phyloP scores from a whole-genome alignment of 2,329 filamentous ascomycete genomes.

The Fusarium chaquense region DNA sequence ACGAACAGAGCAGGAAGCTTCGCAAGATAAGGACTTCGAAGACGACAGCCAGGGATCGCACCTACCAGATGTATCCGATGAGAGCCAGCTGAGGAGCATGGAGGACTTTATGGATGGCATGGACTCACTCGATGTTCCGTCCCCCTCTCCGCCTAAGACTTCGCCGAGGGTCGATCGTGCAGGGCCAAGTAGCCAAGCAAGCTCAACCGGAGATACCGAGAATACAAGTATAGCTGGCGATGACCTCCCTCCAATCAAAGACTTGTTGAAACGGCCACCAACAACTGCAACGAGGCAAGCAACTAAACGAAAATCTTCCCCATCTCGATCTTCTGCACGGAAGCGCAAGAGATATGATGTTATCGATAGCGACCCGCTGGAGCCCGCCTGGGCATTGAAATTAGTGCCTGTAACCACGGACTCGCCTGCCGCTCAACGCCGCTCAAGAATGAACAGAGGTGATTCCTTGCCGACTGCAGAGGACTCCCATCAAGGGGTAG shows the following conservation, averaged over 20 bases:
- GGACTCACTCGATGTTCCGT: slow-evolving; percentile 42
- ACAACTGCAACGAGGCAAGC: slow-evolving; percentile 25
- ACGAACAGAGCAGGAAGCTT: slow-evolving; percentile 61
- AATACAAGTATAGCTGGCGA: slow-evolving; percentile 54
- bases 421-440: slow-evolving; percentile 44
- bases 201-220: slow-evolving; percentile 53
- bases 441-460: slow-evolving; percentile 34
- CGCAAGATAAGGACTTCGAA: slow-evolving; percentile 64
- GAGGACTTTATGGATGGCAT: slow-evolving; percentile 34
- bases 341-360: slow-evolving; percentile 51
- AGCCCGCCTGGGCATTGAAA: slow-evolving; percentile 42
- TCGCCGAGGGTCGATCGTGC: slow-evolving; percentile 44
- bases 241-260: slow-evolving; percentile 55
- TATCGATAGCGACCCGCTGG: slow-evolving; percentile 50
- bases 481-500: neutral
- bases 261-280: slow-evolving; percentile 48
- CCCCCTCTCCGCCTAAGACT: slow-evolving; percentile 49
- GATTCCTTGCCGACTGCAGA: neutral
- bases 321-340: slow-evolving; percentile 46
- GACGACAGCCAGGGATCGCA: slow-evolving; percentile 62
- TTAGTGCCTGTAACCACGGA: slow-evolving; percentile 22
- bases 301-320: slow-evolving; percentile 43
- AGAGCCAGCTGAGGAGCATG: slow-evolving; percentile 50
- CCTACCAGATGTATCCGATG: slow-evolving; percentile 50
- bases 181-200: slow-evolving; percentile 52